These are phyloP conservation scores for Yamadazyma laniorum DNA, from an alignment of 805 yeast species.

Conservation along the genomic window DNA sequence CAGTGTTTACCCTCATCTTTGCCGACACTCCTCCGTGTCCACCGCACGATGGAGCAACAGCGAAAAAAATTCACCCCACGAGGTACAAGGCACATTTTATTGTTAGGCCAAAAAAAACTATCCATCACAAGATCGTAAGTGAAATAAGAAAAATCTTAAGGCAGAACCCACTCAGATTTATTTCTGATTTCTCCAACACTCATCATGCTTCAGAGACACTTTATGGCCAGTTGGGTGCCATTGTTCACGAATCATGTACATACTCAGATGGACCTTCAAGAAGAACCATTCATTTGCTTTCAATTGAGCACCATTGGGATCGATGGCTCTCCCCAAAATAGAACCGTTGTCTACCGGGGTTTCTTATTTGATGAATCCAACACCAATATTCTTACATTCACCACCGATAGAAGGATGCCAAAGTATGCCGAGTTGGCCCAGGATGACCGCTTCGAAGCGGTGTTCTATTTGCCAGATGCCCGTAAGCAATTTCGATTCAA, in stretches of 20 bases:
- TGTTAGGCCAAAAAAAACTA: conserved; percentile 4
- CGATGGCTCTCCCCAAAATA: conserved; percentile 54
- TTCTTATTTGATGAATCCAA: conserved; percentile 68
- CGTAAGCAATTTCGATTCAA: conserved; percentile 71
- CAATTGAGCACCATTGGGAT: conserved; percentile 66
- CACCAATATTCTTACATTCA: conserved; percentile 65
- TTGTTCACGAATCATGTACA: conserved; percentile 36
- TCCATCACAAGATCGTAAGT: conserved; percentile 9
- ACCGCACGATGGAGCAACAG: no score
- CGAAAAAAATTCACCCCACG: conserved; percentile 14
- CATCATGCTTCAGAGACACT: conserved; percentile 29
- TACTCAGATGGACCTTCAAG: conserved; percentile 18
- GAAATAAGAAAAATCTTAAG: background rate
- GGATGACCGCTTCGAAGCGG: conserved; percentile 67
- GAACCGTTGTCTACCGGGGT: conserved; percentile 73
- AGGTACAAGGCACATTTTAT: no score
- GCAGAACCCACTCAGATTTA: no score
- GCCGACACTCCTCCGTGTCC: no score
- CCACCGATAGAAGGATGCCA: conserved; percentile 69
- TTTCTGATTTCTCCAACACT: background rate
- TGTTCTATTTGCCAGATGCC: conserved; percentile 63
- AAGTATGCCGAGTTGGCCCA: conserved; percentile 53
- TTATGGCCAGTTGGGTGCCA: conserved; percentile 76
- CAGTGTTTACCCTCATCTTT: no score
- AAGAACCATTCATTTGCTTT: conserved; percentile 54